Base-by-base conservation (phyloP, 805 yeast genomes). In the Sugiyamaella smithiae region DNA sequence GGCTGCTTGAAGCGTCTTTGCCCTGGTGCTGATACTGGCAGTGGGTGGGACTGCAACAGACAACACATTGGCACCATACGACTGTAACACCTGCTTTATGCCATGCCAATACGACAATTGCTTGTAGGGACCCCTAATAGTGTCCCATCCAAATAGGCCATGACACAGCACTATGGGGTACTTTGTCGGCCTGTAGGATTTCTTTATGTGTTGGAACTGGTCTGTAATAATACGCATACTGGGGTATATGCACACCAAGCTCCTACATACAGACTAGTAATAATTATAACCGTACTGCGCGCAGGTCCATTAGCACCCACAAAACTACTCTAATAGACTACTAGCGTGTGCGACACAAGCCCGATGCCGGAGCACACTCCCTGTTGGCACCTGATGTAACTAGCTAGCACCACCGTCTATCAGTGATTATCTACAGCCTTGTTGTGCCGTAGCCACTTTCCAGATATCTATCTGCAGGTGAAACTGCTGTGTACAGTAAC, bases 91-190 rank as follows among this genome's bases (percentile, higher is more conserved):
- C 26, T 77, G 76, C 53, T 78, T 78, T 20, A 90, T 80, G 0
- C 97, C 97, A 50, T 76, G 74, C 95, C 96, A 90, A 61, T 90
- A 89, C 50, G 84, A 84, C 20, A 87, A 66, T 36, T 72, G 48
- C 4, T 69, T 70, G 4, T 65, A 25, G 0, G 82, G 80, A 6
- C 81, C 55, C 29, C 69, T 61, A 32, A 78, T 45, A 48, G 69
- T 73, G 57, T 86, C 95, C 57, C 87, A 88, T 1, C 97, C 97
- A 0, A 87, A 80, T 20, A 88, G 74, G 0, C 97, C 97, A 68
- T 88, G 97, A 58, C 96, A 88, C 23, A 88, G 65, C 0, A 88
- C 84, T 1, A 88, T 78, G 0, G 96, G 96, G 58, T 75, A 58
- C 55, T 77, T 77, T 0, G 95, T 89, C 3, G 84, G 74, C 9